phyloP scores from a whole-genome alignment of 139 green algal species.

The Coelastrella sp. region DNA sequence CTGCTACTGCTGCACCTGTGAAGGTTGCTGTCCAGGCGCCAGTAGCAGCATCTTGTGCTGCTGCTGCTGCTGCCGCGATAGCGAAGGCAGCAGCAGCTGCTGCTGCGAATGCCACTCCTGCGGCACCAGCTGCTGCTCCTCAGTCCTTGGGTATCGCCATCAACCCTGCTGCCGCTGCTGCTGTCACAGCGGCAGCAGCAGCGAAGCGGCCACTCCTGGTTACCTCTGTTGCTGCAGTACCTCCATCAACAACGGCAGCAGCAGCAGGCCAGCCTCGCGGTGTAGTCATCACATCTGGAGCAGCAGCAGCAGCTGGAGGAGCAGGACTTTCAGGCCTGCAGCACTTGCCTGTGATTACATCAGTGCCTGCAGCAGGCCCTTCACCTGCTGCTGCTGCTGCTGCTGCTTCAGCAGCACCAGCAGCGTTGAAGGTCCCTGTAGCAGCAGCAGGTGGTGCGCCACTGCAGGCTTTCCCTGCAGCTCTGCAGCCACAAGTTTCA shows the following conservation, averaged over 20 bases:
- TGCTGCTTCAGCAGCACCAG: constrained; percentile 1
- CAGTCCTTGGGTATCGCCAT: not conserved
- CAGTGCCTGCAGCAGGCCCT: not conserved
- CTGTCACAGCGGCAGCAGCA: constrained; percentile 10
- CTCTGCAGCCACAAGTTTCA: not conserved
- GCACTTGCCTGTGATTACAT: not conserved
- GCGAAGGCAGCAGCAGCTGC: constrained; percentile 18
- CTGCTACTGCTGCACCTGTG: not conserved
- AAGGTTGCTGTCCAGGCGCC: not conserved
- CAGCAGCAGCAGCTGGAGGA: not conserved
- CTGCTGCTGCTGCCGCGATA: constrained; percentile 15
- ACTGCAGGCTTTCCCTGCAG: not conserved
- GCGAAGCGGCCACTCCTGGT: not conserved
- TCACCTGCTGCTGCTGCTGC: not conserved
- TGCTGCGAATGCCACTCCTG: not conserved
- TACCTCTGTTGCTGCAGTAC: not conserved
- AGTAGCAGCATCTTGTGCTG: constrained; percentile 40
- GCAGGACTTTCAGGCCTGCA: not conserved
- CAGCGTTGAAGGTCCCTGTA: not conserved
- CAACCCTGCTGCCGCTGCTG: constrained; percentile 30
- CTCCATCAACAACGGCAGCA: not conserved
- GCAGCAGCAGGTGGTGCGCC: not conserved
- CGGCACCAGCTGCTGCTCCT: not conserved
- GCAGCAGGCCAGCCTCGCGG: not conserved
- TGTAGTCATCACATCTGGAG: not conserved